Evolutionary conservation across 106 monocot species (phyloP), one percentile per base, ranked within the genome.

Genomic region (Triglochin maritima): DNA sequence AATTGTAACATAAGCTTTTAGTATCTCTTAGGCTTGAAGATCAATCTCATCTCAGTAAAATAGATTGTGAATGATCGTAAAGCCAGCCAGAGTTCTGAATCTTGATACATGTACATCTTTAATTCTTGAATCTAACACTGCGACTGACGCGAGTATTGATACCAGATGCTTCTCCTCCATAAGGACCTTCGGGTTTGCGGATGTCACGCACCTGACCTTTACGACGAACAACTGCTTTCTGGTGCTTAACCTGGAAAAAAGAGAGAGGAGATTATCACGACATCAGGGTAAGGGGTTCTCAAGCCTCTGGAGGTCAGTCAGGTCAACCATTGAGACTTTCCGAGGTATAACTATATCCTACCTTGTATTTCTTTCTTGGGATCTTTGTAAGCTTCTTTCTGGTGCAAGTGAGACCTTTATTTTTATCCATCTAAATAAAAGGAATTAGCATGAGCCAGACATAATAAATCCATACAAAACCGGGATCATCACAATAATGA

Each of bases 351-450:
- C 29, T 29, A 29, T 29, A 12, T 12, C 64, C 74, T 73, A 81
- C 95, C 96, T 85, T 96, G 86, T 96, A 96, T 75, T 96, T 96
- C 82, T 88, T 96, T 48, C 96, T 64, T 49, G 96, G 96, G 74
- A 69, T 96, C 63, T 96, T 96, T 4, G 72, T 77, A 2, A 76
- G 75, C 72, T 96, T 96, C 79, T 96, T 96, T 63, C 96, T 69
- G 44, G 66, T 10, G 12, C 91, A 85, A 62, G 96, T 96, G 46
- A 96, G 74, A 5, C 96, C 96, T 70, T 70, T 85, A 47, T 96
- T 96, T 68, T 88, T 96, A 69, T 88, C 87, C 64, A 96, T 96
- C 91, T 96, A 71, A 50, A 9, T 62, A 64, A 48, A 47, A 60
- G 46, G 15, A 54, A 44, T 43, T 44, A 7, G 50, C 17, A 62